Percentiles rank a stretch among this genome's conserved stretches.
These are phyloP conservation scores for Pythium periplocum DNA, from an alignment of 352 stramenopile genomes.

Conservation along the genomic window DNA sequence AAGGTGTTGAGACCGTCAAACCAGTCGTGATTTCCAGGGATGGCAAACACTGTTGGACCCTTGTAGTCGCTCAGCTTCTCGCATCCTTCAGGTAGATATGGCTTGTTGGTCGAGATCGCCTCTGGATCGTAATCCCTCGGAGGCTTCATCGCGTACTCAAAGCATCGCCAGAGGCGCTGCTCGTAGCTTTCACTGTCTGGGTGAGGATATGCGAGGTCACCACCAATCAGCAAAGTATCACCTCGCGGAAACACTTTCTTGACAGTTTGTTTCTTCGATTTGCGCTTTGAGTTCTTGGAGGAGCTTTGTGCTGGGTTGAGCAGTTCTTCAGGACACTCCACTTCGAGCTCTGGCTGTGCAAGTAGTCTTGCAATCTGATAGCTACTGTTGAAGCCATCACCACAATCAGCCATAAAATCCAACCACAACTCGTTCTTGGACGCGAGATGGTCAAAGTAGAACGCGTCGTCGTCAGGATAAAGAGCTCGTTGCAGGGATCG, in stretches of 20 bases:
- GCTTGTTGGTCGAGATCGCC: slow-evolving; percentile 85
- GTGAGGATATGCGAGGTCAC: slow-evolving; percentile 91
- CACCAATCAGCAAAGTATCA: slow-evolving; percentile 87
- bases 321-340: slow-evolving; percentile 46
- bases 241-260: slow-evolving; percentile 74
- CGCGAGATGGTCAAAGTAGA: slow-evolving; percentile 80
- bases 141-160: slow-evolving; percentile 93
- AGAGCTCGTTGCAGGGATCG: slow-evolving; percentile 87
- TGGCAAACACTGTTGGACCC: slow-evolving; percentile 70
- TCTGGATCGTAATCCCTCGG: slow-evolving; percentile 79
- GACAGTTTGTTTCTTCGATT: slow-evolving; percentile 26
- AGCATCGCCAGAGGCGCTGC: slow-evolving; percentile 86
- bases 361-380: slow-evolving; percentile 91
- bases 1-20: slow-evolving; percentile 93
- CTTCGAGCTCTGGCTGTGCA: slow-evolving; percentile 81
- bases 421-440: slow-evolving; percentile 86
- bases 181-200: slow-evolving; percentile 87
- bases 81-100: slow-evolving; percentile 40
- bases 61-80: slow-evolving; percentile 53
- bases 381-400: slow-evolving; percentile 92
- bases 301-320: slow-evolving; percentile 1
- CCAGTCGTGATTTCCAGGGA: slow-evolving; percentile 93
- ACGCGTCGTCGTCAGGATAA: slow-evolving; percentile 64
- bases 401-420: slow-evolving; percentile 92
- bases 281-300: slow-evolving; percentile 9